phyloP scores from a whole-genome alignment of 73 alveolate species.

The Tetrahymena malaccensis region DNA sequence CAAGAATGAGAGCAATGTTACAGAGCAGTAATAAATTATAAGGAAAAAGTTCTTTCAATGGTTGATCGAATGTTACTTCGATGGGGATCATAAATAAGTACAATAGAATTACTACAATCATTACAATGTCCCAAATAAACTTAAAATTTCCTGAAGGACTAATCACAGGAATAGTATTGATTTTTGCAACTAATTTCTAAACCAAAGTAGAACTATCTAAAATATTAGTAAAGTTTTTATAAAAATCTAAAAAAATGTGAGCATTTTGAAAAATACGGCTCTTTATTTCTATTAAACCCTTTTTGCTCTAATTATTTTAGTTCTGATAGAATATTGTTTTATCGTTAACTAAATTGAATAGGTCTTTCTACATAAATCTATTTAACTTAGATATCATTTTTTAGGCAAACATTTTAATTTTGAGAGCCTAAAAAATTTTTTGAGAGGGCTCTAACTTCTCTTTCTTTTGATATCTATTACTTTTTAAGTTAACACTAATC shows the following conservation, averaged over 20 bases:
- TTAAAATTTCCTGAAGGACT: not conserved
- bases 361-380: not conserved
- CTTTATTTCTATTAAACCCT: not conserved
- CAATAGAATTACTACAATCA: not conserved
- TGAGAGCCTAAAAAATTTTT: not conserved
- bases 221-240: not conserved
- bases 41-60: not conserved
- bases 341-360: not conserved
- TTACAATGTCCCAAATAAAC: not conserved
- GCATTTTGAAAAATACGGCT: not conserved
- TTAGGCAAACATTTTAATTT: no score
- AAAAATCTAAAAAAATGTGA: no score
- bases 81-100: not conserved
- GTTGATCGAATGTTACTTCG: not conserved
- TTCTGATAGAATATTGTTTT: not conserved
- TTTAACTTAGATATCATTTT: not conserved
- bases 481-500: no score
- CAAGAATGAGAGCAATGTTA: not conserved
- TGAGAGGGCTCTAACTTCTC: not conserved
- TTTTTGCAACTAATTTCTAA: not conserved
- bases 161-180: not conserved
- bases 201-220: not conserved
- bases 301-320: no score
- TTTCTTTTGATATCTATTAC: not conserved
- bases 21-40: not conserved